phyloP scores from a whole-genome alignment of 1,139 yeast species.

The Geotrichum reessii region DNA sequence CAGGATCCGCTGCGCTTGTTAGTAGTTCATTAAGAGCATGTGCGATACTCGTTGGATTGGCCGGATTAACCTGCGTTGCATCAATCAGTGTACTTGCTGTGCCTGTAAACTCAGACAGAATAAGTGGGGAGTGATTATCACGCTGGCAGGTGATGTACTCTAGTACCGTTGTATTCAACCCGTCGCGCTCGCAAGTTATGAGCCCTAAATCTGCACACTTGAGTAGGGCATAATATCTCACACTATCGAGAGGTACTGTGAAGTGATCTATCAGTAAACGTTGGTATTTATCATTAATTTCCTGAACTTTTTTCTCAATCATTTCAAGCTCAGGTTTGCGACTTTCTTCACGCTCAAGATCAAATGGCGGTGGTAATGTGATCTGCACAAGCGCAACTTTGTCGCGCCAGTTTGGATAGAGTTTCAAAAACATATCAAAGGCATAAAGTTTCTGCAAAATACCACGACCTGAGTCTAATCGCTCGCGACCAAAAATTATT shows the following conservation, averaged over 20 bases:
- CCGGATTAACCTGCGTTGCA: conserved; percentile 80
- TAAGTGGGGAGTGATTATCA: conserved; percentile 60
- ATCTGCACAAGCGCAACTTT: conserved; percentile 87
- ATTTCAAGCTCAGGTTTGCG: conserved; percentile 29
- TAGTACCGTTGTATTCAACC: conserved; percentile 89
- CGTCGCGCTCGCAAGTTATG: conserved; percentile 87
- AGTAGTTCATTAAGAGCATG: conserved; percentile 69
- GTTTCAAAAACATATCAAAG: conserved; percentile 75
- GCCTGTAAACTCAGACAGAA: conserved; percentile 82
- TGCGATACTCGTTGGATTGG: conserved; percentile 76
- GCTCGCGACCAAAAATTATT: conserved; percentile 89
- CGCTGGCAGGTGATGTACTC: conserved; percentile 89
- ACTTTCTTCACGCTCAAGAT: conserved; percentile 25
- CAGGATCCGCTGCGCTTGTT: conserved; percentile 33
- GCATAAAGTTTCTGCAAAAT: conserved; percentile 94
- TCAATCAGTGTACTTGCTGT: conserved; percentile 74
- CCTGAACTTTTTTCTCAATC: conserved; percentile 73
- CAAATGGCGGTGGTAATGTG: conserved; percentile 66
- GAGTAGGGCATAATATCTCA: conserved; percentile 80
- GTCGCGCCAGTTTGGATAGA: conserved; percentile 88
- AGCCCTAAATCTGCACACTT: conserved; percentile 89
- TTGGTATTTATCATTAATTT: conserved; percentile 82
- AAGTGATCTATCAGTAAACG: conserved; percentile 71
- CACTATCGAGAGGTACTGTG: conserved; percentile 79
- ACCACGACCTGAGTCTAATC: conserved; percentile 90